Percentiles rank a stretch among this genome's conserved stretches.
These are phyloP conservation scores for Chaetoceros tenuissimus DNA, from an alignment of 108 stramenopile genomes.

Conservation along the genomic window DNA sequence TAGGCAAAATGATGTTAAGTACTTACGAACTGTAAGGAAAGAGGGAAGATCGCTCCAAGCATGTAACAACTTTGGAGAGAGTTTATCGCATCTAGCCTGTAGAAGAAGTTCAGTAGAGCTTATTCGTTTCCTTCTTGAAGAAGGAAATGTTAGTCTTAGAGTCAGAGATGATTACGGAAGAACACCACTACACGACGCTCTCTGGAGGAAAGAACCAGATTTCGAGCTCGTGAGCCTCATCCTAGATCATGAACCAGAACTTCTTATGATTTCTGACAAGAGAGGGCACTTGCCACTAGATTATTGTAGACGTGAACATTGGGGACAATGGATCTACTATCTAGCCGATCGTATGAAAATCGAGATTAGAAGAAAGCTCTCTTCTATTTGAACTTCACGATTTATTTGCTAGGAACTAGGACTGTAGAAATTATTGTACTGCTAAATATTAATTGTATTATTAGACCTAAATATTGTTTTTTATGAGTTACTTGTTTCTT, in stretches of 20 bases:
- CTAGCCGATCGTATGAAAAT: background rate
- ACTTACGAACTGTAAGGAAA: background rate
- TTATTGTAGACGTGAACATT: conserved; percentile 42
- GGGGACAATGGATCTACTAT: conserved; percentile 25
- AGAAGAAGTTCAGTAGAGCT: conserved; percentile 29
- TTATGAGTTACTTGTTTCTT: too few relatives aligned
- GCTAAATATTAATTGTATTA: too few relatives aligned
- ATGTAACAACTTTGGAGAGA: conserved; percentile 63
- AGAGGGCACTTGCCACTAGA: conserved; percentile 41
- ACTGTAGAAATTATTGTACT: too few relatives aligned
- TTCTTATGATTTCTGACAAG: conserved; percentile 40
- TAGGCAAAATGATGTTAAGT: background rate
- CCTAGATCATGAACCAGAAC: conserved; percentile 23
- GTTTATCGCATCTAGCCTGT: conserved; percentile 61
- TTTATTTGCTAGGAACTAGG: too few relatives aligned
- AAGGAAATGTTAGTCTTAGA: conserved; percentile 29
- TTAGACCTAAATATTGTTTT: too few relatives aligned
- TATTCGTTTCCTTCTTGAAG: conserved; percentile 33
- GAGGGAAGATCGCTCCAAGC: background rate
- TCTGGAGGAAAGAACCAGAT: conserved; percentile 44
- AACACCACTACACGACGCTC: conserved; percentile 69
- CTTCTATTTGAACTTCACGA: too few relatives aligned
- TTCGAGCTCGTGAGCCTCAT: conserved; percentile 41
- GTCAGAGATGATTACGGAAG: conserved; percentile 67
- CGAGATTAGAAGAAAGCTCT: background rate